Evolutionary conservation across 768 basidiomycete species (phyloP).

Genomic region (Coprinellus aureogranulatus): DNA sequence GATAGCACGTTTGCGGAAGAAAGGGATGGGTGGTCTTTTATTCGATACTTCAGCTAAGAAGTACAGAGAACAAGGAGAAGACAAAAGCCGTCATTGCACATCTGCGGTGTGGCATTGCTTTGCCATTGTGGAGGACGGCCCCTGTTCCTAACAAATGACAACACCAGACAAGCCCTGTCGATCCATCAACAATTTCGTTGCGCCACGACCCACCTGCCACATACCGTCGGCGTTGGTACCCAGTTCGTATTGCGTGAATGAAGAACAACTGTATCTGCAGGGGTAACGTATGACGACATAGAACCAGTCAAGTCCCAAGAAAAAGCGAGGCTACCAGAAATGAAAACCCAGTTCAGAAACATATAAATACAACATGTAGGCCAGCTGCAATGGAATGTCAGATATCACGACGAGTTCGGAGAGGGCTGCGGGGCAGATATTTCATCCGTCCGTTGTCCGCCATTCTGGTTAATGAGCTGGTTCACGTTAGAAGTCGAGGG

Average conservation of each 20-base stretch:
- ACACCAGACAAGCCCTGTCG: not conserved
- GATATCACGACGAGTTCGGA: not conserved
- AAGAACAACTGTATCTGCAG: not conserved
- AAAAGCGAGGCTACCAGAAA: not conserved
- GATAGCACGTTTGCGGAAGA: not conserved
- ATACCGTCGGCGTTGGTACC: not conserved
- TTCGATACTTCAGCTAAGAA: slow-evolving; percentile 7
- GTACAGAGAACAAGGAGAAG: slow-evolving; percentile 1
- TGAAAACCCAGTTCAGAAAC: not conserved
- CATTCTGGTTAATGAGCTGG: slow-evolving; percentile 10
- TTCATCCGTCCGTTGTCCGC: slow-evolving; percentile 7
- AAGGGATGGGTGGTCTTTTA: not conserved
- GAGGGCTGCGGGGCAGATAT: not conserved
- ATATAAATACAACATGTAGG: not conserved
- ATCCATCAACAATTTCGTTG: not conserved
- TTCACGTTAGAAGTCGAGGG: slow-evolving; percentile 10
- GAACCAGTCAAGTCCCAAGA: not conserved
- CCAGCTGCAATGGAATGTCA: not conserved
- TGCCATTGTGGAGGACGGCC: not conserved
- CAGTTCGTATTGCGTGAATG: not conserved
- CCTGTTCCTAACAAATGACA: not conserved
- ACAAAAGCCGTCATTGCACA: not conserved
- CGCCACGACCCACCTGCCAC: not conserved
- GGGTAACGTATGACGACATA: not conserved
- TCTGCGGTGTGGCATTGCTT: not conserved